Base-by-base conservation (phyloP, 208 protist genomes). In the Leishmania guyanensis region DNA sequence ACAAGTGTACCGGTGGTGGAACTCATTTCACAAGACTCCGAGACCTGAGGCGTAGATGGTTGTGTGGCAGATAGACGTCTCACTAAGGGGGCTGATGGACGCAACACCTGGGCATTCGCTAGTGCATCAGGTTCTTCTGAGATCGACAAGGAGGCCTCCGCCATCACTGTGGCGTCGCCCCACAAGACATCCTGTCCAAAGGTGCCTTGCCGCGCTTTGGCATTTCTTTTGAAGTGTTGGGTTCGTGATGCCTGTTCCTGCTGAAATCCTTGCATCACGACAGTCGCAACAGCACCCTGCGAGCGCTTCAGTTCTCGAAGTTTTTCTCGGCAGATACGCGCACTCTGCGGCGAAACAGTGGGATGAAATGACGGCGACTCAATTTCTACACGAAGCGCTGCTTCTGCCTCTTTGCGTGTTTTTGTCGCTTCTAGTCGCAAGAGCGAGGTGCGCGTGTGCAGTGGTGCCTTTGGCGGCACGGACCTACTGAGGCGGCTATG, bases 301-400 rank as follows among this genome's bases (percentile, higher is more conserved):
- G 51, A 17, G 5, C 16, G 8, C 51, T 76, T 76, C 33, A 85
- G 60, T 22, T 79, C 82, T 14, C 77, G 77, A 66, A 76, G 65
- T 64, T 85, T 85, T 16, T 62, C 33, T 0, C 73, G 82, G 48
- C 78, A 85, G 43, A 85, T 81, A 6, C 74, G 71, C 58, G 51
- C 77, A 22, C 77, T 85, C 46, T 66, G 46, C 12, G 82, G 78
- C 1, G 82, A 71, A 33, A 85, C 29, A 3, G 46, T 53, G 1
- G 82, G 78, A 56, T 72, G 77, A 79, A 82, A 85, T 22, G 82
- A 71, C 1, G 82, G 82, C 36, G 79, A 60, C n/a, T 78, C 51
- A 5, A 64, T 58, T 50, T 85, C 77, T 50, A 74, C 78, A 33
- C 46, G 50, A 39, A 56, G 16, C 16, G 53, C 64, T 22, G 62